phyloP scores from a whole-genome alignment of 1,284 basidiomycete genomes.

The Heliocybe sulcata region DNA sequence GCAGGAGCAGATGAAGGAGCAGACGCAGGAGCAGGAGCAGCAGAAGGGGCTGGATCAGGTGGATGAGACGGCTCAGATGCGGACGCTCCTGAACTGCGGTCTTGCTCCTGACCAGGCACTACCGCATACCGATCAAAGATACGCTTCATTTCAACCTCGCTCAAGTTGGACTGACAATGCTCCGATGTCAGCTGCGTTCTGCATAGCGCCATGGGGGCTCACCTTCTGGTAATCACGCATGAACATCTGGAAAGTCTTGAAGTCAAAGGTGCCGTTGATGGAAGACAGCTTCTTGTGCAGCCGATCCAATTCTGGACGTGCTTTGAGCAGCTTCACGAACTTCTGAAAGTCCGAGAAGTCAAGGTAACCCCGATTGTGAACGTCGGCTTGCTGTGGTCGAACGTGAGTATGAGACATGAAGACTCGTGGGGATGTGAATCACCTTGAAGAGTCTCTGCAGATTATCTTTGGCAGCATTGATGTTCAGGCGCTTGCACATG shows the following conservation, averaged over 20 bases:
- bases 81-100: background rate
- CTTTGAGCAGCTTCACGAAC: conserved; percentile 83
- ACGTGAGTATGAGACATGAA: background rate
- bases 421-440: conserved; percentile 10
- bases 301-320: conserved; percentile 72
- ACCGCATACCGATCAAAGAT: conserved; percentile 52
- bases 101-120: conserved; percentile 10
- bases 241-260: conserved; percentile 55
- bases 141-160: conserved; percentile 34
- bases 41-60: background rate
- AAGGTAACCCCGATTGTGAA: conserved; percentile 56
- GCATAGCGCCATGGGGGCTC: background rate
- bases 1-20: too few relatives aligned
- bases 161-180: conserved; percentile 36
- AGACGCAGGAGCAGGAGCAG: too few relatives aligned
- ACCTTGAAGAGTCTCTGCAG: conserved; percentile 65
- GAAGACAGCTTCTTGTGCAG: conserved; percentile 52
- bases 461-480: conserved; percentile 59
- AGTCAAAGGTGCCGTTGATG: conserved; percentile 39
- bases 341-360: conserved; percentile 81
- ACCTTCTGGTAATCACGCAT: conserved; percentile 67
- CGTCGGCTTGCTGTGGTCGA: conserved; percentile 57
- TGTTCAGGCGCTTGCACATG: conserved; percentile 72
- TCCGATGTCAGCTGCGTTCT: background rate
- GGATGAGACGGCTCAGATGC: background rate